Conservation (phyloP, 2,329 filamentous ascomycete species). For the Trichoderma sp. region DNA sequence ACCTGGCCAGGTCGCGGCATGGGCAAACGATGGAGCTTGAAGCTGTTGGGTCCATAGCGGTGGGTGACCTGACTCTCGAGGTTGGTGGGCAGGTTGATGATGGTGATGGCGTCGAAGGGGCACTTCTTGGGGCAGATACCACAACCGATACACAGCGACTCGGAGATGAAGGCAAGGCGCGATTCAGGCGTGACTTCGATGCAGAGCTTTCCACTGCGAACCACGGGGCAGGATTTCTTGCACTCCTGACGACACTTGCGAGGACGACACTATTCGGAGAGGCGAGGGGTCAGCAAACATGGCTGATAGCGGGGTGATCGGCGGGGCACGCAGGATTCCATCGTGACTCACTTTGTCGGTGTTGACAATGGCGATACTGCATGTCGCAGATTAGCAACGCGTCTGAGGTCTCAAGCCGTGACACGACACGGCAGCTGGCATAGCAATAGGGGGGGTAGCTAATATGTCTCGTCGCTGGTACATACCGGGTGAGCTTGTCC, state of each 20-base stretch:
- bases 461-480: conserved; percentile 16
- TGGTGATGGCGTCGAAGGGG: conserved; percentile 97
- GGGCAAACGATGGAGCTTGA: conserved; percentile 96
- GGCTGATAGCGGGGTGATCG: conserved; percentile 28
- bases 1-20: conserved; percentile 96
- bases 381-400: conserved; percentile 27
- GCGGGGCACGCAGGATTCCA: conserved; percentile 20
- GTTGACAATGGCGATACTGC: conserved; percentile 97
- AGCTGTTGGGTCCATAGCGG: conserved; percentile 98
- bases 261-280: conserved; percentile 36
- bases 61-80: conserved; percentile 97
- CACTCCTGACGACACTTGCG: conserved; percentile 96
- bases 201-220: conserved; percentile 94
- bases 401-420: neutral
- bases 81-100: conserved; percentile 99
- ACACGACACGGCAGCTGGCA: neutral
- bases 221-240: conserved; percentile 97
- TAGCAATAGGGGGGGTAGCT: neutral
- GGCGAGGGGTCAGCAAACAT: conserved; percentile 29
- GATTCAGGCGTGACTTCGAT: conserved; percentile 88
- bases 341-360: conserved; percentile 76
- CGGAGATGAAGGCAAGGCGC: conserved; percentile 97
- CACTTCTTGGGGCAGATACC: conserved; percentile 99
- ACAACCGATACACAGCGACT: conserved; percentile 93
- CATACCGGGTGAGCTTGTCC: conserved; percentile 92